Conservation (phyloP, 2,329 filamentous ascomycete genomes). For the Colletotrichum melonis region DNA sequence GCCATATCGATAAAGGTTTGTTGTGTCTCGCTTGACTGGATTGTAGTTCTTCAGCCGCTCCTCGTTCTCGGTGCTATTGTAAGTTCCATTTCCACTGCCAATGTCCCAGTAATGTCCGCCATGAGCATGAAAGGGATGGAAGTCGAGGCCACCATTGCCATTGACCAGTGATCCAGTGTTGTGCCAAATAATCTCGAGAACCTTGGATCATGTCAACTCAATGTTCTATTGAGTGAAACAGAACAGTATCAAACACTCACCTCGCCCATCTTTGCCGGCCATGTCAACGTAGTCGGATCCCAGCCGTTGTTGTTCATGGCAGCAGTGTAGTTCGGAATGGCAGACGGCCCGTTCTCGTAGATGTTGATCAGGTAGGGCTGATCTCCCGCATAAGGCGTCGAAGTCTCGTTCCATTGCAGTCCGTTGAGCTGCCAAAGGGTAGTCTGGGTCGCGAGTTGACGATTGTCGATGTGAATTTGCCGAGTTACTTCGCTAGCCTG, state of each 20-base stretch:
- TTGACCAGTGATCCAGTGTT: constrained; percentile 40
- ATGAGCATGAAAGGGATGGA: constrained; percentile 67
- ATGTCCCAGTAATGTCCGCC: constrained; percentile 66
- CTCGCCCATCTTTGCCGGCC: constrained; percentile 66
- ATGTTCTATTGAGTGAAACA: constrained; percentile 57
- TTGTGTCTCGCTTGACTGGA: constrained; percentile 58
- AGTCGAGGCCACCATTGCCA: constrained; percentile 52
- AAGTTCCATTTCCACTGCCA: constrained; percentile 64
- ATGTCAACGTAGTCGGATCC: constrained; percentile 62
- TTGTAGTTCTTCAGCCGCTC: constrained; percentile 42
- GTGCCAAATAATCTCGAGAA: constrained; percentile 28
- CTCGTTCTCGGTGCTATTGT: constrained; percentile 62
- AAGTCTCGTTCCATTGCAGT: constrained; percentile 55
- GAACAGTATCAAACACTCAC: constrained; percentile 52
- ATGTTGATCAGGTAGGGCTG: constrained; percentile 63
- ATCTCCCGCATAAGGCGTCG: constrained; percentile 16
- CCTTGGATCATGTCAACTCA: neutral
- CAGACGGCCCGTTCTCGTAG: constrained; percentile 54
- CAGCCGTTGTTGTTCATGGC: constrained; percentile 63
- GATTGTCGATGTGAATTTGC: constrained; percentile 55
- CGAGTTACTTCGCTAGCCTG: constrained; percentile 60
- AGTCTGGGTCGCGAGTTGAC: constrained; percentile 2
- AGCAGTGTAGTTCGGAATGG: constrained; percentile 63
- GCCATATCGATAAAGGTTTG: constrained; percentile 66
- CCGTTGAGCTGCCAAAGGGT: constrained; percentile 48